Evolutionary conservation across 2,329 filamentous ascomycete species (phyloP).

Genomic region (Diaporthe destruens): DNA sequence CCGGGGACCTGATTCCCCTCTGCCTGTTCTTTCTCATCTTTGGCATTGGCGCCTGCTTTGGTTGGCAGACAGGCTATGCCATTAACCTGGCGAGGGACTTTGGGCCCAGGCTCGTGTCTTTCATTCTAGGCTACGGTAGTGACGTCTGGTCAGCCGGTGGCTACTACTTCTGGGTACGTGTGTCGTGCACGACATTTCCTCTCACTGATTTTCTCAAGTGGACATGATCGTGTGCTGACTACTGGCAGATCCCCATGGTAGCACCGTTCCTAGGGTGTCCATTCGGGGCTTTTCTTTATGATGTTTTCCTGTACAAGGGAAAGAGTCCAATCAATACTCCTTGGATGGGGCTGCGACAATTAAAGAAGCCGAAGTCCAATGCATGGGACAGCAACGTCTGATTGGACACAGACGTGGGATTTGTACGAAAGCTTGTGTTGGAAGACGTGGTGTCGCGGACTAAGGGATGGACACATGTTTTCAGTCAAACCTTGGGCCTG

Average conservation of each 20-base stretch:
- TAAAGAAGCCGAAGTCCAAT: constrained; percentile 53
- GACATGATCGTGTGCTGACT: constrained; percentile 31
- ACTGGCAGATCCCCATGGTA: constrained; percentile 75
- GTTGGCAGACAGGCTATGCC: constrained; percentile 82
- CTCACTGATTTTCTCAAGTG: background rate
- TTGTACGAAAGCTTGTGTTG: background rate
- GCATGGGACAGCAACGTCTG: constrained; percentile 46
- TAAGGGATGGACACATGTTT: too few relatives aligned
- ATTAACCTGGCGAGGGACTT: constrained; percentile 82
- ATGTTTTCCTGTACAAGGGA: constrained; percentile 77
- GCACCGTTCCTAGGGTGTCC: constrained; percentile 74
- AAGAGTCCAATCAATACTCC: constrained; percentile 78
- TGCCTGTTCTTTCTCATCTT: constrained; percentile 80
- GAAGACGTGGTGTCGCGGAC: background rate
- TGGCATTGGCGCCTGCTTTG: constrained; percentile 79
- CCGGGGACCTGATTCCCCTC: constrained; percentile 69
- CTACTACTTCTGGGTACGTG: constrained; percentile 79
- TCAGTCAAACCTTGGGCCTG: background rate
- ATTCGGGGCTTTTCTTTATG: constrained; percentile 76
- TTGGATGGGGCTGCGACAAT: constrained; percentile 70
- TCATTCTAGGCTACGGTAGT: constrained; percentile 75
- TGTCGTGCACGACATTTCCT: constrained; percentile 35
- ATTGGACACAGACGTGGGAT: background rate
- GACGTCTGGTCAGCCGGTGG: constrained; percentile 76
- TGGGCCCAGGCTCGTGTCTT: constrained; percentile 75